Evolutionary conservation across 2,329 filamentous ascomycete species (phyloP).

Genomic region (Laburnicola sp.): DNA sequence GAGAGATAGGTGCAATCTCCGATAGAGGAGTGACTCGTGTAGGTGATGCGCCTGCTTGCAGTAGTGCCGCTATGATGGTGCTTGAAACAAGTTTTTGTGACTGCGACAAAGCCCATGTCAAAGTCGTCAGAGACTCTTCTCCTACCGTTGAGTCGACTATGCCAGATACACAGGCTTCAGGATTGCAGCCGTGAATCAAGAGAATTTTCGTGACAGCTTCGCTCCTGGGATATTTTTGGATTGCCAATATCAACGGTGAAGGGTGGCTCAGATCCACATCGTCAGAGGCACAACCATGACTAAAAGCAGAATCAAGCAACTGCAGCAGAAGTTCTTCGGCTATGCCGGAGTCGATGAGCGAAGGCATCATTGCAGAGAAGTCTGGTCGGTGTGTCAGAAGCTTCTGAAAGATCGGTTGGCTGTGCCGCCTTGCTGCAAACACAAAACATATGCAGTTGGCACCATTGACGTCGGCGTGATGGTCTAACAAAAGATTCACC

Average conservation of each 20-base stretch:
- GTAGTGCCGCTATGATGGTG: conserved; percentile 59
- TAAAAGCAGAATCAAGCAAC: conserved; percentile 59
- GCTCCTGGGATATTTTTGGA: conserved; percentile 32
- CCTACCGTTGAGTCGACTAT: conserved; percentile 55
- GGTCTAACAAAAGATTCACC: conserved; percentile 30
- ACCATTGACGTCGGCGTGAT: conserved; percentile 36
- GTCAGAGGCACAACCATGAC: conserved; percentile 46
- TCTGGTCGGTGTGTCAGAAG: conserved; percentile 51
- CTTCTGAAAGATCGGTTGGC: conserved; percentile 27
- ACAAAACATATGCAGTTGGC: conserved; percentile 36
- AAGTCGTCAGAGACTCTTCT: conserved; percentile 59
- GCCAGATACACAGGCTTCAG: conserved; percentile 49
- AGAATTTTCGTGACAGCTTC: conserved; percentile 25
- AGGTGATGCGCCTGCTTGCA: conserved; percentile 61
- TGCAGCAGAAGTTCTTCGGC: conserved; percentile 51
- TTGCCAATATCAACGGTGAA: conserved; percentile 25
- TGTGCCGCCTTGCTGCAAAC: conserved; percentile 31
- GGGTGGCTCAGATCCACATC: conserved; percentile 19
- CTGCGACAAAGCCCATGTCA: conserved; percentile 65
- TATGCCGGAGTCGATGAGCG: conserved; percentile 57
- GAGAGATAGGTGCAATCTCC: conserved; percentile 61
- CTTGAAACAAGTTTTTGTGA: conserved; percentile 66
- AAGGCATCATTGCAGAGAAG: conserved; percentile 58
- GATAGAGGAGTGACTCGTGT: conserved; percentile 59
- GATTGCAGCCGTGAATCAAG: conserved; percentile 32